Base-by-base conservation (phyloP, 257 asterid genomes). In the Solanum corneliomulleri region DNA sequence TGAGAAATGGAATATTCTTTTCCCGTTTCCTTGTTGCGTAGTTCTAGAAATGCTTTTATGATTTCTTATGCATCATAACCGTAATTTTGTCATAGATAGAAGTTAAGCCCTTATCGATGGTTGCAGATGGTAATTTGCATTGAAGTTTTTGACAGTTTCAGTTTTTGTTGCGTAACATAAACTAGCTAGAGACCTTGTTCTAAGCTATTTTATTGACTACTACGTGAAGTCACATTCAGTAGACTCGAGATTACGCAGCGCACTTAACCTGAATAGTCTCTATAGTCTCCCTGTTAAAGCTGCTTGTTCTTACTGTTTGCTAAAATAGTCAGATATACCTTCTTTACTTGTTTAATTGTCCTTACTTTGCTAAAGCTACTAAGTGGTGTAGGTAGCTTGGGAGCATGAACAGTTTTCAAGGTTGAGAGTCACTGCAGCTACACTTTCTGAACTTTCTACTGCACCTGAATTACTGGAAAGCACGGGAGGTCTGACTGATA, bases 391-490 rank as follows among this genome's bases (percentile, higher is more conserved):
- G 99, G 98, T 97, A 78, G 98, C 99, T 44, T 97, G 99, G 99
- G 99, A 97, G 96, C 99, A 97, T 60, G 99, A 97, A 85, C 99
- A 97, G 83, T 97, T 97, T 89, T 97, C 99, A 41, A 95, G 96
- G 90, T 86, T 91, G 90, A 92, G 97, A 92, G 93, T 95, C 45
- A 97, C 99, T 82, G 99, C 99, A 33, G 99, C 97, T 86, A 96
- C 99, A 20, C 91, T 97, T 75, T 96, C 99, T 13, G 90, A 89
- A 88, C 95, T 92, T 85, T 91, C 98, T 85, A 87, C 90, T 69
- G 98, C 99, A 70, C 99, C 99, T 88, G 99, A 93, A 85, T 91
- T 96, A 87, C 94, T 97, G 87, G 96, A 96, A 90, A 89, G 89
- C 83, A 86, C 95, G 76, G 99, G 99, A 66, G 94, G 93, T 82